Conservation (phyloP, 2,329 filamentous ascomycete species). For the Fusarium sp. region DNA sequence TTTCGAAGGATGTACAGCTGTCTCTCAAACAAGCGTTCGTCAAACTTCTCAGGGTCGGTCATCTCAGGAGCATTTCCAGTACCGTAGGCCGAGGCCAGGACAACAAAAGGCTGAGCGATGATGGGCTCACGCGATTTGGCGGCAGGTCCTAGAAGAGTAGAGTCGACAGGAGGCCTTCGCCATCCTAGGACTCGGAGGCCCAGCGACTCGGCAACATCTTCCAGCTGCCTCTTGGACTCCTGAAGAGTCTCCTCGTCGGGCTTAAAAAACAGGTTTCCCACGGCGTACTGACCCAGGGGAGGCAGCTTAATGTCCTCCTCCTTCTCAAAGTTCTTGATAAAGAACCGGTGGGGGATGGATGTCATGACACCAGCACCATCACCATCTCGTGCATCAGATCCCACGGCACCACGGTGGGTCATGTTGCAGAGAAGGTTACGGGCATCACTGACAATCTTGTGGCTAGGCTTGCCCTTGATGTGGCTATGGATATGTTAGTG, state of each 20-base stretch:
- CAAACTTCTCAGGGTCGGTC: conserved; percentile 82
- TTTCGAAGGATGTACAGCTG: conserved; percentile 96
- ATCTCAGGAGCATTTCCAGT: conserved; percentile 79
- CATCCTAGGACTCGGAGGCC: conserved; percentile 93
- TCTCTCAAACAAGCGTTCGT: conserved; percentile 87
- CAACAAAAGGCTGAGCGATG: conserved; percentile 95
- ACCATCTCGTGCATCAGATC: conserved; percentile 96
- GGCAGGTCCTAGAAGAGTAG: conserved; percentile 89
- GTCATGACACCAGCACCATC: conserved; percentile 99
- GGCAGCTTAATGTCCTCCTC: conserved; percentile 90
- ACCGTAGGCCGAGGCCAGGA: conserved; percentile 86
- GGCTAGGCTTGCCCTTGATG: conserved; percentile 96
- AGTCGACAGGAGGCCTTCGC: conserved; percentile 95
- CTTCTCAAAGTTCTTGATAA: conserved; percentile 96
- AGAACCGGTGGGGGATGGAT: conserved; percentile 97
- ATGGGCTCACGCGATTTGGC: conserved; percentile 93
- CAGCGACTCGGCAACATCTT: conserved; percentile 89
- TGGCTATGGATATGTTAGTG: conserved; percentile 66
- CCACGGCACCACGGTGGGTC: conserved; percentile 98
- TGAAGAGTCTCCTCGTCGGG: conserved; percentile 89
- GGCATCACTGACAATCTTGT: conserved; percentile 99
- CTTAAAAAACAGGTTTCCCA: conserved; percentile 98
- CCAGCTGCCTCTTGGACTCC: conserved; percentile 91
- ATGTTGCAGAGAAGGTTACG: conserved; percentile 98
- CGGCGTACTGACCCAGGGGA: conserved; percentile 90